Evolutionary conservation across 768 basidiomycete species (phyloP), one percentile per base, ranked within the genome.

Genomic region (Pleurotus pulmonarius): DNA sequence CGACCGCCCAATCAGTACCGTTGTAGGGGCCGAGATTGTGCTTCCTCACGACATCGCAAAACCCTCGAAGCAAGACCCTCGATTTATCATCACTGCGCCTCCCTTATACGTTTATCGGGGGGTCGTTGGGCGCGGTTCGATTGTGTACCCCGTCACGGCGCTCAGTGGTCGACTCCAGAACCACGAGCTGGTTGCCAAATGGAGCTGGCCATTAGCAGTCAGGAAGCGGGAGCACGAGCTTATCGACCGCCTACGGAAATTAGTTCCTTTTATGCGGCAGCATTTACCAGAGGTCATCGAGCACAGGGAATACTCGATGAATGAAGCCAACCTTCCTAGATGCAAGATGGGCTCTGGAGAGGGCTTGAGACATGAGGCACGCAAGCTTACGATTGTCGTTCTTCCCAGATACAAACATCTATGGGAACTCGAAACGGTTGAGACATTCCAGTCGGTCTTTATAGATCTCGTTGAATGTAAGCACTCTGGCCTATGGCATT

Each of bases 341-440:
- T 52, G 26, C 13, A 22, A 16, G 9, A 9, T 52, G 11, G 22
- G 40, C 16, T 22, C 24, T 40, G 9, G 20, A 39, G 11, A 24
- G 15, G 41, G n/a, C 11, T 25, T 25, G 15, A 20, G 15, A 12
- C 16, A 52, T 7, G 51, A 52, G 24, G 18, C 22, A 18, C 51
- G 51, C 37, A 29, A 29, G 12, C 16, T 52, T 20, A 40, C 51
- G 9, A 39, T 52, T 8, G 11, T 41, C 38, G 15, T 52, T 15
- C 12, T 52, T 13, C 34, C 13, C 3, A n/a, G 51, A n/a, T 52
- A 52, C 51, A 52, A 52, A 40, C 51, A 52, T 40, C 51, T 52
- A 20, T 52, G 34, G 51, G 51, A 52, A 41, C 15, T 52, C 16
- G 24, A 22, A 11, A 39, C 38, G 4, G n/a, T 52, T 9, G 38